Conservation (phyloP, 179 eudicot genomes). For the Silene noctiflora region DNA sequence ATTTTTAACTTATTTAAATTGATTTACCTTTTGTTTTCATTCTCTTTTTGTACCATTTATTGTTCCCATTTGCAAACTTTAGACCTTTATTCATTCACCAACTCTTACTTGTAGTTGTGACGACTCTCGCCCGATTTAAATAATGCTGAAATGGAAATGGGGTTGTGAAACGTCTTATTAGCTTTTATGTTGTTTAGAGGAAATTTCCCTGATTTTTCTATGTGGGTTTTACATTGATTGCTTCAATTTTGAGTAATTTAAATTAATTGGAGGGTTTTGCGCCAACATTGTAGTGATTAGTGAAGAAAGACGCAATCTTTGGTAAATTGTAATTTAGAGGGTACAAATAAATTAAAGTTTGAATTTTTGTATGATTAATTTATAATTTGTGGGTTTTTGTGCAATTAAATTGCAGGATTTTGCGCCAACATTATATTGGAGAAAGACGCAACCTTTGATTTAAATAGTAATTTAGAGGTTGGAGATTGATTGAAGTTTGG, state of each 20-base stretch:
- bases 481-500: no score
- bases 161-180: no score
- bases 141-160: no score
- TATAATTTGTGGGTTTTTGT: neutral
- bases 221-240: constrained; percentile 3
- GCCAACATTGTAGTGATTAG: constrained; percentile 5
- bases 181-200: neutral
- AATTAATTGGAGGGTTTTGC: constrained; percentile 30
- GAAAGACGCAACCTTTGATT: no score
- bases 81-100: constrained; percentile 8
- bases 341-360: constrained; percentile 19
- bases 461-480: no score
- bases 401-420: no score
- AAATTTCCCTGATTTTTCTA: constrained; percentile 3
- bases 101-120: no score
- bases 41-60: neutral
- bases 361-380: constrained; percentile 22
- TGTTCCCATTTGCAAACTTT: constrained; percentile 19
- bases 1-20: neutral
- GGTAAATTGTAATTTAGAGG: constrained; percentile 3
- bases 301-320: constrained; percentile 13
- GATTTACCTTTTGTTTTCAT: neutral
- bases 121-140: no score
- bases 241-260: constrained; percentile 1
- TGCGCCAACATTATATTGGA: no score